Evolutionary conservation across 1,139 yeast species (phyloP).

Genomic region (Maudiozyma humilis): DNA sequence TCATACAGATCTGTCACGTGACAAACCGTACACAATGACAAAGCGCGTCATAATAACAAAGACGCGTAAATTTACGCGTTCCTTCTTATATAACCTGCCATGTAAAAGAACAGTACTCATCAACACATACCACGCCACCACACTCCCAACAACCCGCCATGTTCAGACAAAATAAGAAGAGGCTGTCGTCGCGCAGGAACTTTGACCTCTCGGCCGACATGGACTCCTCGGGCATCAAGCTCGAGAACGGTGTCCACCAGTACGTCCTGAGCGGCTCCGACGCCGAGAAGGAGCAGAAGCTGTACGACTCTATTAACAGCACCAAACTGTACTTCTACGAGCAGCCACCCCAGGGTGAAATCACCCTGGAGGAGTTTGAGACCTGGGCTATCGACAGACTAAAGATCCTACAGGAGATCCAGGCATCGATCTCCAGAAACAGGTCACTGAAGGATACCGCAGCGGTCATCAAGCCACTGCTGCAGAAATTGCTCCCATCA

Average conservation of each 20-base stretch:
- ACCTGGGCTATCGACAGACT: conserved; percentile 91
- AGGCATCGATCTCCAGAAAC: conserved; percentile 61
- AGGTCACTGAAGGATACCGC: conserved; percentile 61
- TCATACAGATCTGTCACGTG: too few species aligned
- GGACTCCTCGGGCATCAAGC: conserved; percentile 3
- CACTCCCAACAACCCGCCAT: conserved; percentile 35
- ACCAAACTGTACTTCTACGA: conserved; percentile 46
- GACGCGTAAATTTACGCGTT: too few species aligned
- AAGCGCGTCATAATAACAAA: too few species aligned
- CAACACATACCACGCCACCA: too few species aligned
- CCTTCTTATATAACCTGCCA: too few species aligned
- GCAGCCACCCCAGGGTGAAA: conserved; percentile 70
- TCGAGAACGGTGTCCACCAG: conserved; percentile 8
- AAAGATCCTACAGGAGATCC: conserved; percentile 75
- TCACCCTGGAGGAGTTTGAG: conserved; percentile 87
- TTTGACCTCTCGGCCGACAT: conserved; percentile 36
- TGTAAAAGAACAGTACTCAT: too few species aligned
- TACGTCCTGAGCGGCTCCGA: conserved; percentile 14
- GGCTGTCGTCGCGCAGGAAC: conserved; percentile 68
- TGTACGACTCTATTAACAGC: conserved; percentile 28
- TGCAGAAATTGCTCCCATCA: conserved; percentile 55
- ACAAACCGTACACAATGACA: too few species aligned
- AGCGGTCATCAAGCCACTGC: conserved; percentile 51
- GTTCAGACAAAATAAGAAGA: conserved; percentile 71
- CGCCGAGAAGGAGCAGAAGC: conserved; percentile 21